Base-by-base conservation (phyloP, 2,329 filamentous ascomycete genomes). In the Didymella glomerata region DNA sequence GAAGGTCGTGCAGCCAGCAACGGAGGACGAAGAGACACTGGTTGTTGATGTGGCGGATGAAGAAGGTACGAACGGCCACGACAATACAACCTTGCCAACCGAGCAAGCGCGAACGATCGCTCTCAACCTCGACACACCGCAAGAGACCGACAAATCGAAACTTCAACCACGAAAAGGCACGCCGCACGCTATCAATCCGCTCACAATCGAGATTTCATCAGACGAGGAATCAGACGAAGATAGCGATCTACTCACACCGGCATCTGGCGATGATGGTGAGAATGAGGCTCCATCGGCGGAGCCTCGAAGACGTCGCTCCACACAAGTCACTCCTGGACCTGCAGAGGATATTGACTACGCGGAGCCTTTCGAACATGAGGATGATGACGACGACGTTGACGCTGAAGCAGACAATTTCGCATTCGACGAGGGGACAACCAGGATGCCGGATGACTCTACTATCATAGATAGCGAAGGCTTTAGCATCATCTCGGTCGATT, bases 401-500 rank as follows among this genome's bases (percentile, higher is more conserved):
- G 56, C 65, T 32, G 69, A 70, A 38, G 64, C 52, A 8, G 68
- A 67, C 28, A 56, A 67, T 11, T 73, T 67, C 59, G 68, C 65
- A 1, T 70, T 73, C 50, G 71, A 76, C 11, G 70, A 75, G 60
- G 70, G 69, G n/a, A 62, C 68, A 0, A 75, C 71, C 3, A 66
- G 72, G 14, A 71, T 72, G 68, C 71, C 67, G 4, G 81, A 81
- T 22, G 81, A 83, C 38, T 75, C 77, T 10, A 83, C 81, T 0
- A 72, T 82, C n/a, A 68, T 79, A 8, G 75, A 80, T 42, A 82
- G 81, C 60, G 81, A 83, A 63, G 80, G 79, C 52, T 83, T 84
- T 67, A 84, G 79, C 57, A 82, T 84, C 77, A 76, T 84, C 1
- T 82, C 81, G 2, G 71, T 82, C 11, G 79, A 82, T 34, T 82